Percentiles rank a stretch among this genome's conserved stretches.
These are phyloP conservation scores for Fagopyrum tataricum DNA, from an alignment of 148 eudicot species.

Conservation along the genomic window DNA sequence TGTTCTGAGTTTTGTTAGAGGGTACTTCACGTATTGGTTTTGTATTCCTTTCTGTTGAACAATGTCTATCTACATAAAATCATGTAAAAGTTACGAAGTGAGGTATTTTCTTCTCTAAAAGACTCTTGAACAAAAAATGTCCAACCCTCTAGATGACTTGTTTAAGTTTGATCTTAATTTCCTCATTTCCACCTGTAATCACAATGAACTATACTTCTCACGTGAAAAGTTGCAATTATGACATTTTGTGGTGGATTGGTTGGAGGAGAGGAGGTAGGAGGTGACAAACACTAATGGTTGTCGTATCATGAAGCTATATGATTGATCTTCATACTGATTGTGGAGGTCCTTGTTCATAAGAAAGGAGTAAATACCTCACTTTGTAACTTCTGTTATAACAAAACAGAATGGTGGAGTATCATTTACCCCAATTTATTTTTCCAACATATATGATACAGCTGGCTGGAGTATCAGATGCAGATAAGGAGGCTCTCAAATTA, in stretches of 20 bases:
- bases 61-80: not conserved
- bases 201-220: not conserved
- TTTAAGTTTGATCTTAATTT: not conserved
- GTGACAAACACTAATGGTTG: no score
- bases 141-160: not conserved
- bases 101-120: not conserved
- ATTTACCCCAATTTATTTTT: slow-evolving; percentile 1
- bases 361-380: no score
- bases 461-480: slow-evolving; percentile 48
- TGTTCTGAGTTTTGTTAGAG: not conserved
- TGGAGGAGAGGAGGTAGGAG: no score
- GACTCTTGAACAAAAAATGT: not conserved
- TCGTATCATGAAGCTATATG: not conserved
- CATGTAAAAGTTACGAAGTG: not conserved
- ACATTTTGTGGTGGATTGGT: not conserved
- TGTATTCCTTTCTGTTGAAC: not conserved
- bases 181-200: not conserved
- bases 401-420: slow-evolving; percentile 4
- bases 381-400: no score
- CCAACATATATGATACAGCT: slow-evolving; percentile 42
- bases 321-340: not conserved
- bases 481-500: slow-evolving; percentile 63
- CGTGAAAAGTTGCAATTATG: not conserved
- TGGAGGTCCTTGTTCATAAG: not conserved
- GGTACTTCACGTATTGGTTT: not conserved